These are phyloP conservation scores for Agaricus subrufescens DNA, from an alignment of 768 basidiomycete species.

Conservation along the genomic window DNA sequence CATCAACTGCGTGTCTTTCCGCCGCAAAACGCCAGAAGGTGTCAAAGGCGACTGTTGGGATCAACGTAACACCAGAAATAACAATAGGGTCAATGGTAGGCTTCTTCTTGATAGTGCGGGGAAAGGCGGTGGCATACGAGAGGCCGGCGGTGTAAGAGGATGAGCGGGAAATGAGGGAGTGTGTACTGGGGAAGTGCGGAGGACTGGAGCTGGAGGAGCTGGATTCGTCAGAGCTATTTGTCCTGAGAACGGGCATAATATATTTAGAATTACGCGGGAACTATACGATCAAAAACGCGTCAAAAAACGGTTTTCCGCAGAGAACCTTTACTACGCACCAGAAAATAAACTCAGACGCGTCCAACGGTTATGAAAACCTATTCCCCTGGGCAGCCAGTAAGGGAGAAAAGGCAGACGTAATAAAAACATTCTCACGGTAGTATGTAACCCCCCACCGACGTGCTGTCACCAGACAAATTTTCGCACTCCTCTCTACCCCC, in stretches of 20 bases:
- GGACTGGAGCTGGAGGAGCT: neutral
- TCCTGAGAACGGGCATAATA: constrained; percentile 9
- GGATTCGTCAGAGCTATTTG: neutral
- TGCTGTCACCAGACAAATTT: neutral
- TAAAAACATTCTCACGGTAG: constrained; percentile 3
- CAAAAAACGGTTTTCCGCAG: neutral
- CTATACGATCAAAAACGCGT: constrained; percentile 3
- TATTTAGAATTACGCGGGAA: neutral
- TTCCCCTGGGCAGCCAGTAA: neutral
- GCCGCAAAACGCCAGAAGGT: constrained; percentile 56
- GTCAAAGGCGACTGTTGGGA: constrained; percentile 51
- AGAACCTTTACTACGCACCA: neutral
- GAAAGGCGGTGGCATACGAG: neutral
- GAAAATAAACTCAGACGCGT: constrained; percentile 1
- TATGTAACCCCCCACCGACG: neutral
- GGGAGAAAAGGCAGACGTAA: neutral
- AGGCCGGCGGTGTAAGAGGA: neutral
- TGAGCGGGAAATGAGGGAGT: neutral
- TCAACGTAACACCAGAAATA: constrained; percentile 33
- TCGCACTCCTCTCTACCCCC: neutral
- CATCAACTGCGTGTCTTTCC: constrained; percentile 55
- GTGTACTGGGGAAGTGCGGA: neutral
- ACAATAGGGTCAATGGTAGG: constrained; percentile 17
- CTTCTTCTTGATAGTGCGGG: neutral
- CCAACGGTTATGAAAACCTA: neutral